phyloP scores from a whole-genome alignment of 441 rosid species.

The Eruca vesicaria region DNA sequence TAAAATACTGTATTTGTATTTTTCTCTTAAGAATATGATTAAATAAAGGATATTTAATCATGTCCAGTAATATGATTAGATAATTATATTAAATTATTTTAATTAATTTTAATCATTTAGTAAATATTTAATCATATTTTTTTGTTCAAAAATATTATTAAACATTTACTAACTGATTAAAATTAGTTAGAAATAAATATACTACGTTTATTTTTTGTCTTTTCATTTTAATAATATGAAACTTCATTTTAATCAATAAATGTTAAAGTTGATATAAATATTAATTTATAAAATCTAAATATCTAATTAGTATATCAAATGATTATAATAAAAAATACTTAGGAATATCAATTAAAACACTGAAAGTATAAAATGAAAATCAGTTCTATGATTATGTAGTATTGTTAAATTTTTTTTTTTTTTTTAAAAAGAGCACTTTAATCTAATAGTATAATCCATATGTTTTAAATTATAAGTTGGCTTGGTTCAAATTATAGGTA shows the following conservation, averaged over 20 bases:
- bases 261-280: neutral
- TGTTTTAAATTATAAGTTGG: neutral
- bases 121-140: too few relatives aligned
- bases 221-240: neutral
- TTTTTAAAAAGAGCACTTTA: neutral
- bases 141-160: neutral
- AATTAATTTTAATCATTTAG: too few relatives aligned
- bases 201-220: neutral
- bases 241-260: neutral
- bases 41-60: too few relatives aligned
- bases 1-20: neutral
- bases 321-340: neutral
- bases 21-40: neutral
- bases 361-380: neutral
- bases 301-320: neutral
- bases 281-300: neutral
- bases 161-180: neutral
- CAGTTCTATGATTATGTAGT: neutral
- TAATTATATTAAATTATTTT: too few relatives aligned
- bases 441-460: neutral
- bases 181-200: neutral
- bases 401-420: too few relatives aligned
- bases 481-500: neutral
- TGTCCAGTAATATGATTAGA: too few relatives aligned
- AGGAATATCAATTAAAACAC: neutral